Evolutionary conservation across 2,329 filamentous ascomycete species (phyloP).

Genomic region (Fusarium lateritium): DNA sequence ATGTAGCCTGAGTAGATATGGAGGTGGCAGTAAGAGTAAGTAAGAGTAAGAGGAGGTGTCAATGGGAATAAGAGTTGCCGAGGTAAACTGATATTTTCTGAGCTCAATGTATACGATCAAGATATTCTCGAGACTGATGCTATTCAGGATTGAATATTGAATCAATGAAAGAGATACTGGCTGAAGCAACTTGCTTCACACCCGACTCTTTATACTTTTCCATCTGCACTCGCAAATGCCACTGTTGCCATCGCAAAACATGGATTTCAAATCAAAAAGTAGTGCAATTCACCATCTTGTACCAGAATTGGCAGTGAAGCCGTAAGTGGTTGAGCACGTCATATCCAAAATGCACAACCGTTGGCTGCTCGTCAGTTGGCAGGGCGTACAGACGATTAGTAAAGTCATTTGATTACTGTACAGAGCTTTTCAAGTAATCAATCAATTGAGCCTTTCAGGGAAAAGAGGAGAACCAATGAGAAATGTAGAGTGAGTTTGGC

Average conservation of each 20-base stretch:
- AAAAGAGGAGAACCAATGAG: neutral
- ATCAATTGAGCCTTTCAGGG: neutral
- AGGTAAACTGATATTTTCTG: constrained; percentile 12
- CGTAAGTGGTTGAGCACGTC: constrained; percentile 45
- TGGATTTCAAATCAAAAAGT: constrained; percentile 51
- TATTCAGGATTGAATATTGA: neutral
- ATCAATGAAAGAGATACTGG: constrained; percentile 6
- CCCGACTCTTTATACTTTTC: constrained; percentile 39
- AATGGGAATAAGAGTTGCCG: neutral
- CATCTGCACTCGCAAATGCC: constrained; percentile 6
- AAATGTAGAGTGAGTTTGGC: neutral
- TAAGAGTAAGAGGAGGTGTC: too few relatives aligned
- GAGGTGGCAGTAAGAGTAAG: neutral
- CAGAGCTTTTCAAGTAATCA: constrained; percentile 7
- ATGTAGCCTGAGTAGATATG: neutral
- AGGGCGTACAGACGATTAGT: constrained; percentile 46
- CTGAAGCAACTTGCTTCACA: constrained; percentile 15
- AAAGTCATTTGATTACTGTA: constrained; percentile 45
- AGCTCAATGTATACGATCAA: neutral
- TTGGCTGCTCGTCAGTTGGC: constrained; percentile 41
- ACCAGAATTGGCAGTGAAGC: constrained; percentile 37
- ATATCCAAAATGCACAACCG: constrained; percentile 36
- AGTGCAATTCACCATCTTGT: constrained; percentile 29
- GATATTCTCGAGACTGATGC: neutral
- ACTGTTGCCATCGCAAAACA: constrained; percentile 7